Evolutionary conservation across 2,329 filamentous ascomycete species (phyloP), one percentile per base, ranked within the genome.

Genomic region (Trichoderma lentiforme): DNA sequence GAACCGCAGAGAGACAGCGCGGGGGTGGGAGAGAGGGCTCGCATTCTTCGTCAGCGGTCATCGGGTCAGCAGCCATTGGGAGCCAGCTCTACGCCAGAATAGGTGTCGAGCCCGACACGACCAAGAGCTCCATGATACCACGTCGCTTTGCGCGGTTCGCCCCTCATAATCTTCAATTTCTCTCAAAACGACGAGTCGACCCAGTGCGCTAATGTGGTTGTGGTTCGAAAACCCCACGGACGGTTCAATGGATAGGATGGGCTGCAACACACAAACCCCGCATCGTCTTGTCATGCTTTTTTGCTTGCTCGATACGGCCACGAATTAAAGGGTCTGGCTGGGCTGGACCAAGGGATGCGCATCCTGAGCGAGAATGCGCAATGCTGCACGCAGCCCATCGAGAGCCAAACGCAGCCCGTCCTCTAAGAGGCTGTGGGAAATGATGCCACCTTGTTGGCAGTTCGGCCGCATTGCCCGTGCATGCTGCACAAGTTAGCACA

Each of bases 81-180:
- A 68, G 65, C 57, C 28, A 69, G 66, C 66, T 51, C 66, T 69
- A 69, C 66, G 53, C 56, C 56, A 43, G 34, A 69, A 61, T 61
- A 61, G 66, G 53, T 28, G 53, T 47, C 36, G 56, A 69, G 56
- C 66, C 56, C 66, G 56, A 61, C 53, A 69, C 56, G 56, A 51
- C 28, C 24, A 51, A 58, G 34, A 51, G 63, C n/a, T 36, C 30
- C 43, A 30, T 62, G 12, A 24, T 57, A 70, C 57, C 66, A 60
- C 66, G 66, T 70, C 66, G 66, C 66, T 70, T 70, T 70, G 56
- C 66, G 66, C 66, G 66, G 66, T 62, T 60, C 57, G 30, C 57
- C n/a, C 56, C 26, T 21, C 43, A 21, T 51, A 51, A 21, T 60
- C n/a, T n/a, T 60, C 30, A 30, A 7, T 6, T 18, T 58, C 53